Base-by-base conservation (phyloP, 768 basidiomycete species). In the Suillus ampliporus region DNA sequence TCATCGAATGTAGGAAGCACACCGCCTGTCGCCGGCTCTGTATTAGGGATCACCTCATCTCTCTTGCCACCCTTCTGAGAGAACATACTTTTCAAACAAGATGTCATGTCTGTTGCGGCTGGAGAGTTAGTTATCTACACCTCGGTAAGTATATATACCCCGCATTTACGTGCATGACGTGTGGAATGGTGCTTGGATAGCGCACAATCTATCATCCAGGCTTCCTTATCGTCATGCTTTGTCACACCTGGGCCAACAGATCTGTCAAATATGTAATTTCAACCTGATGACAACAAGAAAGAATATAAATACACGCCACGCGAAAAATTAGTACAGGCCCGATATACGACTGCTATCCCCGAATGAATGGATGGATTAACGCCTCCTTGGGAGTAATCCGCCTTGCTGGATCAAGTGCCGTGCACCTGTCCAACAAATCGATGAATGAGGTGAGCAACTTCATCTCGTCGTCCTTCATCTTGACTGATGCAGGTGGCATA, bases 331-430 rank as follows among this genome's bases (percentile, higher is more conserved):
- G 63, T 26, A 46, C 35, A 51, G 21, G 54, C 37, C 41, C 40
- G 19, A 48, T 52, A 34, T 53, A 64, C 5, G 62, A 23, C 35
- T 52, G 19, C 72, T 67, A 83, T 60, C 86, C 85, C 57, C 91
- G 82, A 61, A 98, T 87, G 76, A 97, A 98, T 0, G 93, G 87
- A 76, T 98, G 95, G 10, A 83, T 76, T 44, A 98, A 82, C 5
- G 94, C 95, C 71, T 98, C 97, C 70, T 90, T 88, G 2, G 96
- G 95, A n/a, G 88, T 88, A 37, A 97, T 86, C 69, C 97, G 80
- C 73, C 94, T 87, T 46, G 86, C 82, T 2, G 96, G 92, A 72
- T 99, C 97, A 17, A 99, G 82, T 23, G 86, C 80, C 31, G 97
- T 81, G 74, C 96, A 97, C 77, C 90, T 95, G 71, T 99, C 96